phyloP scores from a whole-genome alignment of 1,284 basidiomycete genomes.

The Cutaneotrichosporon sp. region DNA sequence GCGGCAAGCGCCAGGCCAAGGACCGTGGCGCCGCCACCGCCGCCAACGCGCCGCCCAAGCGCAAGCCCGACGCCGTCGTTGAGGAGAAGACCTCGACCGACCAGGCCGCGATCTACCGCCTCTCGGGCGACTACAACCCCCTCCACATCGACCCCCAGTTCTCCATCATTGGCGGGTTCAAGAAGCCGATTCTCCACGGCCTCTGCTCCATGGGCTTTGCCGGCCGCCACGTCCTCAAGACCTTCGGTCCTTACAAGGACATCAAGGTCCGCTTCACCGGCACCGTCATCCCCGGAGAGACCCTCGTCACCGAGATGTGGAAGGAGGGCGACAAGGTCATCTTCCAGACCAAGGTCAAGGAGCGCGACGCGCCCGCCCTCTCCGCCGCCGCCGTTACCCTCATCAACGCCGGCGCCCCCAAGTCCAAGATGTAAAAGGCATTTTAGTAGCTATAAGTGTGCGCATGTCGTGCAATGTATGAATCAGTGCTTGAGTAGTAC shows the following conservation, averaged over 20 bases:
- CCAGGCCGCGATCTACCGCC: conserved; percentile 88
- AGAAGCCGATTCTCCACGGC: conserved; percentile 75
- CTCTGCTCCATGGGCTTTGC: conserved; percentile 93
- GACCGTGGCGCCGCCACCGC: conserved; percentile 91
- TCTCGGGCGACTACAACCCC: conserved; percentile 90
- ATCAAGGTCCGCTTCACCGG: conserved; percentile 86
- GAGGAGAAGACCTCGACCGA: conserved; percentile 79
- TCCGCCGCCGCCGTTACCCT: conserved; percentile 60
- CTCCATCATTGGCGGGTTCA: conserved; percentile 91
- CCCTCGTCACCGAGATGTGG: conserved; percentile 95
- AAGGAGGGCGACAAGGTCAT: conserved; percentile 90
- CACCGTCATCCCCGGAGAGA: conserved; percentile 89
- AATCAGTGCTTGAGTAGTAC: conserved; percentile 1
- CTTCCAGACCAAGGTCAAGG: conserved; percentile 65
- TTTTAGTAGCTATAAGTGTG: background rate
- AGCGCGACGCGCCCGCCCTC: conserved; percentile 57
- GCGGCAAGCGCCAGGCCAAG: conserved; percentile 77
- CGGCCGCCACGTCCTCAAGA: conserved; percentile 88
- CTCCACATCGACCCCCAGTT: conserved; percentile 93
- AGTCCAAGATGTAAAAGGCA: conserved; percentile 45
- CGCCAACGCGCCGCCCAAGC: conserved; percentile 76
- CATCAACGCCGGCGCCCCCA: conserved; percentile 32
- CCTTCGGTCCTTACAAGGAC: conserved; percentile 82
- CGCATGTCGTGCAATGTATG: background rate
- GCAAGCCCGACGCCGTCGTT: conserved; percentile 76